Percentiles rank a stretch among this genome's conserved stretches.
Evolutionary conservation across 2,329 filamentous ascomycete species (phyloP).

Genomic region (Lasiodiplodia theobromae): DNA sequence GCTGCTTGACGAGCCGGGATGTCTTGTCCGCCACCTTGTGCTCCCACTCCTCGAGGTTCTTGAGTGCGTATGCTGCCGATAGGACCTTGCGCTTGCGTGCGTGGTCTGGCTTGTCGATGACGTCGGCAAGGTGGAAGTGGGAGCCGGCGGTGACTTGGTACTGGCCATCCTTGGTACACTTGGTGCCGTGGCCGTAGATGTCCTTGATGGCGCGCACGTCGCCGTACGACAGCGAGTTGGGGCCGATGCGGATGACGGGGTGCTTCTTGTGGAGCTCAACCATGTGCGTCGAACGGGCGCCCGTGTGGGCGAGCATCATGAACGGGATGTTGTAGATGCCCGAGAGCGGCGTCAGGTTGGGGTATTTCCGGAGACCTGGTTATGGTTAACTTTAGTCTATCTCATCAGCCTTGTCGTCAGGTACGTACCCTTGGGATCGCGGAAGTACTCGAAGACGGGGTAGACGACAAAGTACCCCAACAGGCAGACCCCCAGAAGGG

Average conservation of each 20-base stretch:
- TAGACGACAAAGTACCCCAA: slow-evolving; percentile 50
- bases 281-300: slow-evolving; percentile 54
- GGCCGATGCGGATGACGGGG: slow-evolving; percentile 49
- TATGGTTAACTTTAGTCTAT: slow-evolving; percentile 1
- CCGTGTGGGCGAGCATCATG: slow-evolving; percentile 54
- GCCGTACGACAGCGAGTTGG: slow-evolving; percentile 43
- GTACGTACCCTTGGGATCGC: slow-evolving; percentile 51
- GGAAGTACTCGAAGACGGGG: slow-evolving; percentile 53
- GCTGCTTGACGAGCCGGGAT: slow-evolving; percentile 45
- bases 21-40: slow-evolving; percentile 32
- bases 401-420: not conserved
- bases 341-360: slow-evolving; percentile 55
- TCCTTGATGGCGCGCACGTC: slow-evolving; percentile 50
- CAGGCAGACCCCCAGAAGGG: slow-evolving; percentile 35
- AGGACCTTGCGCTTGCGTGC: slow-evolving; percentile 40
- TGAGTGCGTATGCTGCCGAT: slow-evolving; percentile 35
- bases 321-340: slow-evolving; percentile 58
- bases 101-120: slow-evolving; percentile 35
- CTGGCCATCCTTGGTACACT: slow-evolving; percentile 38
- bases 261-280: slow-evolving; percentile 55
- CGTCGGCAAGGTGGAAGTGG: slow-evolving; percentile 58
- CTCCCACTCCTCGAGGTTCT: slow-evolving; percentile 35
- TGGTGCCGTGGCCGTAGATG: slow-evolving; percentile 36
- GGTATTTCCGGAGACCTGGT: slow-evolving; percentile 56
- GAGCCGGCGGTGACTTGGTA: slow-evolving; percentile 52